Evolutionary conservation across 176 grass and related monocot species (phyloP), one percentile per base, ranked within the genome.

Genomic region (Ananas comosus): DNA sequence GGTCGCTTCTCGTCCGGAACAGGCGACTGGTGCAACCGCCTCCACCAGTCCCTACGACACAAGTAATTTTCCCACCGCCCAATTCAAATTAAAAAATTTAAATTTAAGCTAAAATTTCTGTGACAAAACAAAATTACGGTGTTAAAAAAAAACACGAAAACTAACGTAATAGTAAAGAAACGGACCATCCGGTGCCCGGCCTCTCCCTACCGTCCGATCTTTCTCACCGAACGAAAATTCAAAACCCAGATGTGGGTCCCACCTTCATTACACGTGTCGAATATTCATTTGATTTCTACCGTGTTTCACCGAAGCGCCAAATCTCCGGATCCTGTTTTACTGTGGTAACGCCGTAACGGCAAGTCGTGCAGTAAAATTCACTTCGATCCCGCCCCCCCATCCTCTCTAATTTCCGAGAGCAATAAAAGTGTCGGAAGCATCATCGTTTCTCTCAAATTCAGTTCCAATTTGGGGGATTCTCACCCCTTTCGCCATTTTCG

Each of bases 391-490:
- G 33, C 51, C 22, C 22, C 22, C 22, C 22, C 22, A 1, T 42
- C n/a, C n/a, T 51, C 67, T 49, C 13, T 10, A n/a, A 12, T 49
- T 48, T 70, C 27, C 27, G 9, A n/a, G n/a, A 28, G 9, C 68
- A 25, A 51, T 71, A 22, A 71, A 71, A 19, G 16, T 71, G 24
- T 51, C 48, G 50, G 47, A 19, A 19, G 49, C 33, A 42, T 42
- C 33, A n/a, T 49, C 24, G 27, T 70, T 13, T 13, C 6, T 71
- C 48, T 71, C 51, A 3, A 12, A 16, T 53, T 71, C 51, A 21
- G 11, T 53, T 71, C 19, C 51, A n/a, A 21, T 70, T 16, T 61
- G 58, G 61, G 33, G 27, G 51, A 72, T 72, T 79, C 56, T 79
- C 13, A 19, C 53, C 14, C 48, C 68, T 72, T 23, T 24, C 59